These are phyloP conservation scores for Ceratorhiza oryzae-sativae DNA, from an alignment of 1,284 basidiomycete species.

Conservation along the genomic window DNA sequence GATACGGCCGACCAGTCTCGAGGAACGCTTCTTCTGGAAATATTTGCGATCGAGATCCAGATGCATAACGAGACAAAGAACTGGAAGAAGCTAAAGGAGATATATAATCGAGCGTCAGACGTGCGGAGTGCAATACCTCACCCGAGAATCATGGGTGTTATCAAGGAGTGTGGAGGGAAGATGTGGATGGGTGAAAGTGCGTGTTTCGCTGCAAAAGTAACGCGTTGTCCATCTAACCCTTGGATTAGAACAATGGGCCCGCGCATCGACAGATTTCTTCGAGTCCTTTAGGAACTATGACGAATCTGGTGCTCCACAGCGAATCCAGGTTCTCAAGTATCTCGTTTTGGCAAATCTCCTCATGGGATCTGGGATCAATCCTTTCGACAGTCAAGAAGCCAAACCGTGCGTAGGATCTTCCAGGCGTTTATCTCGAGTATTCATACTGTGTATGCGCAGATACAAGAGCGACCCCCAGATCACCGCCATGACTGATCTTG, in stretches of 20 bases:
- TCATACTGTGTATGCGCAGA: constrained; percentile 52
- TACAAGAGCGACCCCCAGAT: constrained; percentile 98
- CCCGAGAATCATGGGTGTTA: constrained; percentile 98
- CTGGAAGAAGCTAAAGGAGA: constrained; percentile 97
- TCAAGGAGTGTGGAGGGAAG: constrained; percentile 98
- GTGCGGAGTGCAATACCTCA: constrained; percentile 98
- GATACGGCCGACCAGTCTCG: constrained; percentile 85
- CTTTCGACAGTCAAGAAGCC: constrained; percentile 99
- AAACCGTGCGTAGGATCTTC: constrained; percentile 71
- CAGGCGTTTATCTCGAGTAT: not conserved
- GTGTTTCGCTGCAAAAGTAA: constrained; percentile 48
- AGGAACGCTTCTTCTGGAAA: constrained; percentile 94
- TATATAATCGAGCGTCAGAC: constrained; percentile 92
- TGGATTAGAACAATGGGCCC: constrained; percentile 85
- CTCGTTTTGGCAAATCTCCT: constrained; percentile 98
- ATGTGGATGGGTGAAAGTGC: constrained; percentile 99
- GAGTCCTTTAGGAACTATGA: constrained; percentile 99
- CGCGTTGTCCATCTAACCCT: not conserved
- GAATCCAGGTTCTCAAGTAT: constrained; percentile 98
- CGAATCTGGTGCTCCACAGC: constrained; percentile 94
- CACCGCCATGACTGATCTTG: constrained; percentile 96
- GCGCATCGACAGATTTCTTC: constrained; percentile 97
- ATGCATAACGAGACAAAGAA: constrained; percentile 99
- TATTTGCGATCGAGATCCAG: constrained; percentile 98
- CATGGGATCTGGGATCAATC: constrained; percentile 97